These are phyloP conservation scores for Podaxis sp. DNA, from an alignment of 768 basidiomycete genomes.

Conservation along the genomic window DNA sequence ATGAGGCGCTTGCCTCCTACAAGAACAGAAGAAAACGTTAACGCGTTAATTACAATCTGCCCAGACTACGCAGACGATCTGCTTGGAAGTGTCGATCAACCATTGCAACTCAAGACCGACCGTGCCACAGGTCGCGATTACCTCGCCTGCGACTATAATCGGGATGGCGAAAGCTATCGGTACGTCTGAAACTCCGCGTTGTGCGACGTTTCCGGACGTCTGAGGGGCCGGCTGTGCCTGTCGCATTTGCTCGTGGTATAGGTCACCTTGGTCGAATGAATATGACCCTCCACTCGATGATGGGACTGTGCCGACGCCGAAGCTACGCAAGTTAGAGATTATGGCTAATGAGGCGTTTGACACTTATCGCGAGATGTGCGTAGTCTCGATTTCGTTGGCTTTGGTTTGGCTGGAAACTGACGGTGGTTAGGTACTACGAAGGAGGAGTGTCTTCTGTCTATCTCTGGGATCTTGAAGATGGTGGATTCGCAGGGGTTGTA, in stretches of 20 bases:
- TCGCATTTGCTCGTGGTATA: slow-evolving; percentile 24
- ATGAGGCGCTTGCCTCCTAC: slow-evolving; percentile 95
- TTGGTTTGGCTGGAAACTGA: neutral
- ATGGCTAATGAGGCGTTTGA: slow-evolving; percentile 96
- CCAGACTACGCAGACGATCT: slow-evolving; percentile 96
- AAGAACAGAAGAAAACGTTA: slow-evolving; percentile 82
- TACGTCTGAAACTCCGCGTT: slow-evolving; percentile 28
- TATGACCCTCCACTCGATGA: slow-evolving; percentile 90
- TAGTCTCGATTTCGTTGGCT: slow-evolving; percentile 26
- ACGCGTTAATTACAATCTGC: slow-evolving; percentile 72
- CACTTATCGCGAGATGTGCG: slow-evolving; percentile 87
- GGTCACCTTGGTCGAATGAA: slow-evolving; percentile 98
- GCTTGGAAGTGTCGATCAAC: slow-evolving; percentile 91
- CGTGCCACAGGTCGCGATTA: slow-evolving; percentile 81
- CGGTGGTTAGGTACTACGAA: slow-evolving; percentile 70
- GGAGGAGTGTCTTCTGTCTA: slow-evolving; percentile 97
- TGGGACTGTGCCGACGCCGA: slow-evolving; percentile 79
- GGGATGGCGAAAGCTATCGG: slow-evolving; percentile 90
- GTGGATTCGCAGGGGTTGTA: slow-evolving; percentile 95
- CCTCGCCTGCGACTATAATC: slow-evolving; percentile 90
- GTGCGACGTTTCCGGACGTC: neutral
- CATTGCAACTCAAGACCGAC: slow-evolving; percentile 79
- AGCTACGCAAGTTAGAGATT: slow-evolving; percentile 87
- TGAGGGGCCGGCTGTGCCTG: neutral
- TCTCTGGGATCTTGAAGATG: slow-evolving; percentile 97